A percentile compares a stretch with the other conserved stretches of the same genome.
These are phyloP conservation scores for Aspergillus biplanus DNA, from an alignment of 495 filamentous ascomycete genomes.

Conservation along the genomic window DNA sequence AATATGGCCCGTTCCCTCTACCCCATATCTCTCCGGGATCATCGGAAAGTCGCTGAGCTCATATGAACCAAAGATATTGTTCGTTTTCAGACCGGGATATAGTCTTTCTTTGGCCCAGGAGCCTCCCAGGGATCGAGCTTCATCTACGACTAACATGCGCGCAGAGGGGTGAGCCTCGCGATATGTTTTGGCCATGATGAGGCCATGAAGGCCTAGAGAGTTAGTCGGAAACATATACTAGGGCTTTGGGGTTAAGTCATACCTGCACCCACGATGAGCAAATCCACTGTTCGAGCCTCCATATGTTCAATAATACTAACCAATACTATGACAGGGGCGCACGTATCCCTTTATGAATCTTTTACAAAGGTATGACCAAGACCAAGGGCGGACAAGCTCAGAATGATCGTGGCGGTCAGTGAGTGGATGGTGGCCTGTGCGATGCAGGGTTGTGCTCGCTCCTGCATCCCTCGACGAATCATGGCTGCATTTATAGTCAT, in stretches of 20 bases:
- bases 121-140: constrained; percentile 46
- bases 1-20: constrained; percentile 32
- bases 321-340: too few species aligned
- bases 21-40: constrained; percentile 28
- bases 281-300: constrained; percentile 3
- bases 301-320: not conserved
- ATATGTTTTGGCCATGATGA: constrained; percentile 49
- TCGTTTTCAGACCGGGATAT: constrained; percentile 49
- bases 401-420: not conserved
- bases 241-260: not conserved
- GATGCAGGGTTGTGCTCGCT: not conserved
- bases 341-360: too few species aligned
- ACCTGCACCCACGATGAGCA: constrained; percentile 21
- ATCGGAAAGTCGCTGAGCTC: constrained; percentile 44
- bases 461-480: not conserved
- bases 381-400: not conserved
- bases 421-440: not conserved
- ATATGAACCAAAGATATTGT: constrained; percentile 42
- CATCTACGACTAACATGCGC: constrained; percentile 53
- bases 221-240: not conserved
- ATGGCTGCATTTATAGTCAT: not conserved
- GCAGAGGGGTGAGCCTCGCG: constrained; percentile 38
- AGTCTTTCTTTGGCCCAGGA: constrained; percentile 55
- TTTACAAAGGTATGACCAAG: too few species aligned
- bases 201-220: constrained; percentile 44